Evolutionary conservation across 805 yeast genomes (phyloP), one percentile per base, ranked within the genome.

Genomic region (Cyberlindnera mrakii): DNA sequence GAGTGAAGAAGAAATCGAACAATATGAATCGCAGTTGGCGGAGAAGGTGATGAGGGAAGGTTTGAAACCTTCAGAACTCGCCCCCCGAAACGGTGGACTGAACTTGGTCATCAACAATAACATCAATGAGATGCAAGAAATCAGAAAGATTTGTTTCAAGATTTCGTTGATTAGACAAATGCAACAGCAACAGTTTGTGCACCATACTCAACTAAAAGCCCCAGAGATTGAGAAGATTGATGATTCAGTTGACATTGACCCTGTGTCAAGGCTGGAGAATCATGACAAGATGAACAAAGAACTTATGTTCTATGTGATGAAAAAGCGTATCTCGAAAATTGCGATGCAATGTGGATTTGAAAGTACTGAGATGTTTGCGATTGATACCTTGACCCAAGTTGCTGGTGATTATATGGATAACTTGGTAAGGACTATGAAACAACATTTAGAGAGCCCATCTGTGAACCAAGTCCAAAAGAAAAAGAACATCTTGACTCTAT

Each of bases 281-380:
- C 87, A 83, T 49, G 93, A 88, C 48, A 61, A 69, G 10, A 67
- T 71, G 56, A 74, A 74, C 44, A 71, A 70, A n/a, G 77, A 74
- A 3, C 70, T 88, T 13, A 83, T 89, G 9, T 77, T 73, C 53
- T 70, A 78, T 1, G 78, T 85, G 0, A 64, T 93, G 66, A 72
- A 78, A 50, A 78, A 84, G 52, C 76, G 82, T 33, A 77, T 86
- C 0, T 76, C 90, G 16, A 87, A 88, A 48, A 66, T 93, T 16
- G 78, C 86, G 1, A 91, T 93, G 98, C 82, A 87, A 33, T 80
- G 83, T 35, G 99, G 99, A 0, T 93, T 86, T 66, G 98, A 93
- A 64, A 68, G 84, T 0, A 76, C 95, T 0, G 87, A 86, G 51
- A 78, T 83, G 11, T 68, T 72, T 38, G 96, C 97, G 6, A 73